Base-by-base conservation (phyloP, 352 stramenopile species). In the Nothophytophthora sp. region DNA sequence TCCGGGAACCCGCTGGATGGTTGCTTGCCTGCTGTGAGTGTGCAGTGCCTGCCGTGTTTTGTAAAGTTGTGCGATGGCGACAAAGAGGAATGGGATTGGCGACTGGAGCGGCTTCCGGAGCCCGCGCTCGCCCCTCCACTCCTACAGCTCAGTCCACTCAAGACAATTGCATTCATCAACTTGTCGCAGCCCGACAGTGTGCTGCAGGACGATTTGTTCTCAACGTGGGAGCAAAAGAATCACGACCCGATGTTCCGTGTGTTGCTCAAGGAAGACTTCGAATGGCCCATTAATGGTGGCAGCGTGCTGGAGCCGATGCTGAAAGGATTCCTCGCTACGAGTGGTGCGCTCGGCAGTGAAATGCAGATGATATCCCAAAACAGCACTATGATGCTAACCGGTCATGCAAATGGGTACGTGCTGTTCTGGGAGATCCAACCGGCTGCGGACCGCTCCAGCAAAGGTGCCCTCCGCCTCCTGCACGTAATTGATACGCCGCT, bases 51-150 rank as follows among this genome's bases (percentile, higher is more conserved):
- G n/a, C 80, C 77, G 8, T 86, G 73, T 42, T 87, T 84, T 32
- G 53, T 88, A 15, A 73, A 70, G 8, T 43, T 85, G 1, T 66
- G 65, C 13, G 72, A 79, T 13, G 67, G 66, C 5, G 74, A 87
- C 28, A 82, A 78, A 37, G 82, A 92, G 53, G 76, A 87, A 19
- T 90, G 79, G 76, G 72, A 86, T 19, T 92, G 82, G 82, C 60
- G 67, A 16, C 37, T 71, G 6, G 60, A 77, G 0, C 60, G 62
- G 11, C 38, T 79, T 18, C 63, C 76, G 9, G 59, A 65, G 24
- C 20, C 63, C 16, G 55, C 47, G 13, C 34, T 65, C n/a, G 60
- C 86, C 3, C 73, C 73, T 0, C 65, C 70, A 4, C 38, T 81
- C n/a, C 45, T 90, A 7, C 76, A 90, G 35, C 27, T 71, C 4